Percentiles rank a stretch among this genome's conserved stretches.
Evolutionary conservation across 2,329 filamentous ascomycete species (phyloP).

Genomic region (Hypocrella siamensis): DNA sequence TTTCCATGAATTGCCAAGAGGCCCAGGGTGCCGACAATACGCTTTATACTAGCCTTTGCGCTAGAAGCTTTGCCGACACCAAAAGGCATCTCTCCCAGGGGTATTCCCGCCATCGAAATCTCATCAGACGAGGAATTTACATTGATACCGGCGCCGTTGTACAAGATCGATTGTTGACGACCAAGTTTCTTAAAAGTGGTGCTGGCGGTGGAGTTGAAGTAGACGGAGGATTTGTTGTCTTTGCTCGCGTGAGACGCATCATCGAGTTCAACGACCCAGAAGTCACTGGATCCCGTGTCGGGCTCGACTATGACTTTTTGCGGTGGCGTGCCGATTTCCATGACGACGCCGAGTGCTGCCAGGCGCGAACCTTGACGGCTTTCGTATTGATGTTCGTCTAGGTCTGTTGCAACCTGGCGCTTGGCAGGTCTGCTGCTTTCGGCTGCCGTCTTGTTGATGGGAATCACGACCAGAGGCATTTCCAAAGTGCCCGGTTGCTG

Average conservation of each 20-base stretch:
- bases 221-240: not conserved
- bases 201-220: too few species aligned
- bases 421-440: too few species aligned
- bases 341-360: slow-evolving; percentile 3
- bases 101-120: not conserved
- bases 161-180: too few species aligned
- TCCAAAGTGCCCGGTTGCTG: too few species aligned
- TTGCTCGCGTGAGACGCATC: not conserved
- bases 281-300: slow-evolving; percentile 2
- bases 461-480: too few species aligned
- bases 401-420: too few species aligned
- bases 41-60: not conserved
- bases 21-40: not conserved
- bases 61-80: not conserved
- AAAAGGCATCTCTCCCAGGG: not conserved
- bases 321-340: not conserved
- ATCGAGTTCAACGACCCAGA: not conserved
- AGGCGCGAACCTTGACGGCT: not conserved
- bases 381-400: too few species aligned
- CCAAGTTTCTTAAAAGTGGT: too few species aligned
- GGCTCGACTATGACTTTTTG: not conserved
- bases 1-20: not conserved
- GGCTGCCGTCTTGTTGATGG: too few species aligned
- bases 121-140: not conserved
- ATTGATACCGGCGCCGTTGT: not conserved